A percentile compares a stretch with the other conserved stretches of the same genome.
These are phyloP conservation scores for Aspergillus sclerotiicarbonarius DNA, from an alignment of 495 filamentous ascomycete species.

Conservation along the genomic window DNA sequence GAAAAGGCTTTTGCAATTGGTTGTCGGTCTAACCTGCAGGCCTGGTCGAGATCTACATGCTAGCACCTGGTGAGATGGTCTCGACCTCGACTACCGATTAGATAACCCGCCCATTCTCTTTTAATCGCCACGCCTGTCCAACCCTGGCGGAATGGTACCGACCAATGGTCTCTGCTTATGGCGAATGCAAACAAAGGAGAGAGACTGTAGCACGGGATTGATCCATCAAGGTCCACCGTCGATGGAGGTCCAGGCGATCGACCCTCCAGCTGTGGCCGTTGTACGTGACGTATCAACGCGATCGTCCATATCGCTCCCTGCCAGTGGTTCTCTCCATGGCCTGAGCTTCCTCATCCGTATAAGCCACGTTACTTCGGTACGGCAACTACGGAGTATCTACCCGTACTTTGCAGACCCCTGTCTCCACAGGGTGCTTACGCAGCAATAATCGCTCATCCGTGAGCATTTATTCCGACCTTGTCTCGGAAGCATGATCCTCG, in stretches of 20 bases:
- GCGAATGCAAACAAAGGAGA: not conserved
- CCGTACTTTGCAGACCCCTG: no score
- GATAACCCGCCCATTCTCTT: not conserved
- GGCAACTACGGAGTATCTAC: no score
- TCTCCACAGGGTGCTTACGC: no score
- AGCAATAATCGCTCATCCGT: no score
- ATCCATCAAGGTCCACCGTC: not conserved
- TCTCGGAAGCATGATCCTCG: no score
- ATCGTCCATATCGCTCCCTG: not conserved
- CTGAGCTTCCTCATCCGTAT: not conserved
- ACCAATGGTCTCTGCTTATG: not conserved
- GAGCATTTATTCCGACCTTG: no score
- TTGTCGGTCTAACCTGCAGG: not conserved
- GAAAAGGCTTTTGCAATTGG: not conserved
- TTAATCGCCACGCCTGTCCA: not conserved
- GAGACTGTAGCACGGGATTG: not conserved
- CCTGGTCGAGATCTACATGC: not conserved
- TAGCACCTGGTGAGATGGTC: not conserved
- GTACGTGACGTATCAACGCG: conserved; percentile 1
- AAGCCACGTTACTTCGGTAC: not conserved
- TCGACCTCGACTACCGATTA: not conserved
- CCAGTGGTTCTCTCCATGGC: not conserved
- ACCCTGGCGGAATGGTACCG: not conserved
- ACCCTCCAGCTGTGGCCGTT: not conserved
- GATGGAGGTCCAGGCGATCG: not conserved